Evolutionary conservation across 768 basidiomycete genomes (phyloP), one percentile per base, ranked within the genome.

Genomic region (Lactarius pseudohatsudake): DNA sequence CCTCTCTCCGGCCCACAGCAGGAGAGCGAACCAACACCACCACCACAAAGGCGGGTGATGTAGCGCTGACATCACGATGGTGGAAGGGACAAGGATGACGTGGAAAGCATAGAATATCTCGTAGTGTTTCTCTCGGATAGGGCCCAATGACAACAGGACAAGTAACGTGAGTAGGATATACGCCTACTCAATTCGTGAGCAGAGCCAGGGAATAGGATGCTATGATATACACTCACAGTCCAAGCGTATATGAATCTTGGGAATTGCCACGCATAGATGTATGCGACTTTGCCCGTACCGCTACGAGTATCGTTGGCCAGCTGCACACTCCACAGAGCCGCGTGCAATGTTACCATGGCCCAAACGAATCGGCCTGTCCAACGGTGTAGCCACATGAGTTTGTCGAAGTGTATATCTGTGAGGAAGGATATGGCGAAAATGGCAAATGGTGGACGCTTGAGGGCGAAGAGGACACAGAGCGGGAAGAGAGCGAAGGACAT

Each of bases 401-500:
- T 90, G 79, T 93, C 91, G 71, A 88, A 89, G 71, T 85, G 83
- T n/a, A 91, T 70, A 62, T 89, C 85, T 47, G 83, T 82, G 64
- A 85, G 78, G 68, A 82, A 83, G 0, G 86, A 81, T 61, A 87
- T 75, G 57, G 91, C 84, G 70, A 91, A 84, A 58, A 91, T 72
- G 64, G 90, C 90, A 71, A 91, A 87, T 0, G 91, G 89, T 13
- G 86, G 83, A 36, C 81, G 81, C 73, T 87, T 93, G 74, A 93
- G 81, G 10, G 86, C 89, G 67, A 91, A 81, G 16, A 90, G 79
- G 65, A 91, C 78, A 62, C 85, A 86, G 9, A 92, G 80, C 0
- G 91, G 91, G 57, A 90, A 78, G 34, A 91, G 80, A 2, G 88
- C 84, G 72, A 91, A 92, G 1, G 89, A 84, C 45, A 91, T 86